Conservation (phyloP, 2,329 filamentous ascomycete genomes). For the Xylaria sp. region DNA sequence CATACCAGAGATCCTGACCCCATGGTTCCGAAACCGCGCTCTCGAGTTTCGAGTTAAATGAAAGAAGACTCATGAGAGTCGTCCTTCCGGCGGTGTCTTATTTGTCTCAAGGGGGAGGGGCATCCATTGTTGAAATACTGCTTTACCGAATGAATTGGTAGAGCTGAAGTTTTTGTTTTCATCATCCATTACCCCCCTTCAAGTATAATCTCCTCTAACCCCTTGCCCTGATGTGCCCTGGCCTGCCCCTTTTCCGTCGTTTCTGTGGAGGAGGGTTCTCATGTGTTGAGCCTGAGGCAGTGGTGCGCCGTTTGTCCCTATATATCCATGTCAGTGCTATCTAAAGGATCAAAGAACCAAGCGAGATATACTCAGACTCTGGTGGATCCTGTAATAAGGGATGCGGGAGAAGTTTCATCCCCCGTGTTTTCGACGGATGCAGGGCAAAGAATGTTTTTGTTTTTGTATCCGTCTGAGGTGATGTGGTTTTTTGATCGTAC, state of each 20-base stretch:
- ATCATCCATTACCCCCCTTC: neutral
- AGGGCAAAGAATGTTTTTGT: neutral
- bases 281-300: neutral
- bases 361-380: neutral
- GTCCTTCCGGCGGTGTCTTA: neutral
- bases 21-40: too few species aligned
- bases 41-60: neutral
- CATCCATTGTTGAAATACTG: too few species aligned
- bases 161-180: too few species aligned
- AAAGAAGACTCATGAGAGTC: neutral
- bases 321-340: neutral
- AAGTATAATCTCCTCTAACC: neutral
- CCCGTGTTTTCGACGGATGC: neutral
- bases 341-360: too few species aligned
- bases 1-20: too few species aligned
- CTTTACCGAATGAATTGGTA: too few species aligned
- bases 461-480: neutral
- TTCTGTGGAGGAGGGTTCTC: neutral
- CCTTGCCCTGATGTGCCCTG: too few species aligned
- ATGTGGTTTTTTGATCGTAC: neutral
- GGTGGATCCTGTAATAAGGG: neutral
- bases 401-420: neutral
- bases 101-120: neutral
- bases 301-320: neutral
- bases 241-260: neutral